Evolutionary conservation across 176 grass and related monocot species (phyloP), one percentile per base, ranked within the genome.

Genomic region (Cocos nucifera): DNA sequence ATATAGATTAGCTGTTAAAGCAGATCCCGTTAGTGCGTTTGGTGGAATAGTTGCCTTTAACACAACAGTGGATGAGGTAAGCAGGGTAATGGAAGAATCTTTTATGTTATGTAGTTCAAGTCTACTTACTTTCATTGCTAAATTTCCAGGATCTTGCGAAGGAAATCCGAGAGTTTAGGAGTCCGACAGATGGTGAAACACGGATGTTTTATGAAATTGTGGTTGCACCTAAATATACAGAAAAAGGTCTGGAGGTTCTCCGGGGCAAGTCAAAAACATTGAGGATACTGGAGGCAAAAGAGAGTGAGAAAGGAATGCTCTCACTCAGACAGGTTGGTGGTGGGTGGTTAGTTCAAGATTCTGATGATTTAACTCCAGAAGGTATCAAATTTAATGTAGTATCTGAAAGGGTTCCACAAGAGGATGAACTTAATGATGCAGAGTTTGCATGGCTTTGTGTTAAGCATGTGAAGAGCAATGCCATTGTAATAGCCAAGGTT

Each of bases 401-500:
- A 28, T 85, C 87, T 0, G 70, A 83, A 62, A 73, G 70, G 52
- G n/a, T 35, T 21, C 83, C 78, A 0, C 25, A 53, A 0, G 70
- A 75, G 7, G 49, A 39, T 15, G 81, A 97, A 52, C 73, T 97
- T 19, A 69, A 64, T 3, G 87, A 97, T 23, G 87, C 87, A 3
- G 80, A 77, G 24, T 97, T 97, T 15, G 93, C 93, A 3, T 97
- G 84, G 81, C 87, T 97, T 50, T 97, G 93, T 62, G 84, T 83
- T 15, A 97, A 97, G 78, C 93, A 97, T 63, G 93, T 97, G 0
- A 97, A 97, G 81, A 97, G 93, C 65, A 97, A 97, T 3, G 93
- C 93, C 49, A 91, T 92, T 23, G 93, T 92, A 20, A 91, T 97
- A 3, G 93, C 93, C 62, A 97, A 97, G 93, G 93, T 97, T 44